Evolutionary conservation across 192 early-diverging fungal genomes (phyloP), one percentile per base, ranked within the genome.

Genomic region (Gryganskiella cystojenkinii): DNA sequence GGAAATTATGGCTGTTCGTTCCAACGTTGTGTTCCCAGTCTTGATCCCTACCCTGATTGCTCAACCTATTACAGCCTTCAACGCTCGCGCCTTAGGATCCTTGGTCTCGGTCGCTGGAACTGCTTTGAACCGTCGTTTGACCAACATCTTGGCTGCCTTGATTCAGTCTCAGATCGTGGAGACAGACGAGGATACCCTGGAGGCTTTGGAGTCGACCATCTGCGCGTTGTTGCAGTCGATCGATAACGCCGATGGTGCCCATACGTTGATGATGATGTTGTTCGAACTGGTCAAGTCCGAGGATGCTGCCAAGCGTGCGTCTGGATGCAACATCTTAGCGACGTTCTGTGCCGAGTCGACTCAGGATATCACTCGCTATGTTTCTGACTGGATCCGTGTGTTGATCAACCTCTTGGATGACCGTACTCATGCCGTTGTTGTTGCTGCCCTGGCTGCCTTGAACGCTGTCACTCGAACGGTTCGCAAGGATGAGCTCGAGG

Each of bases 1-100:
- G 82, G 95, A 98, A 78, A 93, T 99, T 55, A 99, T 98, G 96
- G 89, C 94, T 15, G 95, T 99, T 45, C 93, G 95, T n/a, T 93
- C 94, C 60, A 93, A 94, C 65, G 95, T 96, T 4, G 98, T 99
- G 9, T 98, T 99, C 93, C 98, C 98, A 9, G 96, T 97, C 33
- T 85, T 99, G 54, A 96, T 99, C 59, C 98, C 98, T 3, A 98
- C 95, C 7, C 87, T 99, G 55, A 91, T 95, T n/a, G 67, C 89
- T 19, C 85, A 85, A 28, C 97, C 97, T 19, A 95, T 99, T 45
- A 90, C 90, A 40, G 84, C 87, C n/a, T 96, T 97, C 81, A 95
- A 98, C 69, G 97, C 96, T 20, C 92, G 91, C 20, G 95, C 96
- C 8, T 80, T 99, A 59, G 90, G 89, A 3, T 92, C 94, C 14